phyloP scores from a whole-genome alignment of 2,329 filamentous ascomycete species.

The Arthroderma uncinatum region DNA sequence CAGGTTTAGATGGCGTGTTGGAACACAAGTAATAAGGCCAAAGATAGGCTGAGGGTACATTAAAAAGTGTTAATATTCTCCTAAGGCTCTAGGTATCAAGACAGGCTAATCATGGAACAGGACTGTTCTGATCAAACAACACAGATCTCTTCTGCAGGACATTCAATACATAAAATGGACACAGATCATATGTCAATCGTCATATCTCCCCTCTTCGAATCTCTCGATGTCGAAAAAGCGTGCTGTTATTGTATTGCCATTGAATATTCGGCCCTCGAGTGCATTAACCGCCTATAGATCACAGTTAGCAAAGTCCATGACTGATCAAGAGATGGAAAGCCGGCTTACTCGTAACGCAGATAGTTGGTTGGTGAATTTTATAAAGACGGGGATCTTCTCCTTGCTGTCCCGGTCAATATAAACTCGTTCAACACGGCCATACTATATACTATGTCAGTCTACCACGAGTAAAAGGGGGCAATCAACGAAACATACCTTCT shows the following conservation, averaged over 20 bases:
- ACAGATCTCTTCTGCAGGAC: neutral
- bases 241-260: constrained; percentile 72
- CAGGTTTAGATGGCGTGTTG: no score
- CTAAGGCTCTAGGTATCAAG: no score
- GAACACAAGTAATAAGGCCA: no score
- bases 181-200: constrained; percentile 11
- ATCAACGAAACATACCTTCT: constrained; percentile 46
- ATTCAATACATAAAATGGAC: neutral
- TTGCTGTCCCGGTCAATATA: constrained; percentile 55
- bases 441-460: constrained; percentile 39
- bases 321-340: constrained; percentile 5
- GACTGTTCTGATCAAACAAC: neutral
- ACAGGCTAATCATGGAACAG: no score
- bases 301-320: constrained; percentile 12
- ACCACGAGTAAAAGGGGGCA: neutral
- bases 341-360: constrained; percentile 67
- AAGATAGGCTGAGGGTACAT: no score
- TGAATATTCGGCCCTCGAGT: constrained; percentile 76
- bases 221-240: constrained; percentile 71
- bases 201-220: constrained; percentile 60
- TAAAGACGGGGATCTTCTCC: constrained; percentile 59
- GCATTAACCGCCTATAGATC: constrained; percentile 67
- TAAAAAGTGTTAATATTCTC: no score
- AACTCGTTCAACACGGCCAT: constrained; percentile 70
- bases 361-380: constrained; percentile 79